Base-by-base conservation (phyloP, 2,329 filamentous ascomycete genomes). In the Aureobasidium mangrovei region DNA sequence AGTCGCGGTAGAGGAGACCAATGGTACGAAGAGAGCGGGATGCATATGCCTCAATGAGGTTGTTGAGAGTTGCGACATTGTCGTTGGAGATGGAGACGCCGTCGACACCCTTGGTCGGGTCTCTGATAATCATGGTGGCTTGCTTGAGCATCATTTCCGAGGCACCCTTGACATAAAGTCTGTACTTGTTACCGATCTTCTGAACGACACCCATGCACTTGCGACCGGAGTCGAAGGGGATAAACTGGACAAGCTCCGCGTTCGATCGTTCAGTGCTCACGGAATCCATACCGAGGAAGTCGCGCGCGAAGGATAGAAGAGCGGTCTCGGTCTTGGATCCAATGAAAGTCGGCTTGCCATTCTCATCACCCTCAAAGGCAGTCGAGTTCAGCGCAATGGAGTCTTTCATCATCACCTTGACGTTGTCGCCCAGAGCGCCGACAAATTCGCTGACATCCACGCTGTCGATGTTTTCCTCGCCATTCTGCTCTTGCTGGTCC, bases 1-100 rank as follows among this genome's bases (percentile, higher is more conserved):
- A 95, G 62, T 95, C 90, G 54, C 83, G 85, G 70, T 89, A 94
- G 52, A 89, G 77, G 59, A 95, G 79, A 41, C 84, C 88, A 61
- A 95, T 94, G 1, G 90, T 94, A 59, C 90, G 82, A 32, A 95
- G 77, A 6, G 89, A 94, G 18, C 85, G 79, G 28, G 80, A 82
- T 7, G 90, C 90, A 65, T 95, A 95, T 44, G 77, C 79, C 58
- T 84, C 81, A 61, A 95, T 94, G 45, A 89, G 75, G 26, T 76
- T 72, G 60, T 80, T 79, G 59, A 95, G 66, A 3, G 73, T 76
- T 36, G 80, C 72, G 31, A 77, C 74, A 59, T 84, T 80, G 10
- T 80, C 74, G 1, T 73, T 69, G 1, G 78, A 79, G 58, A 90
- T 73, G 1, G 74, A 66, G 10, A 68, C 71, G 27, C 75, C 73